These are phyloP conservation scores for Spizellomyces punctatus DNA, from an alignment of 192 early-diverging fungal genomes.

Conservation along the genomic window DNA sequence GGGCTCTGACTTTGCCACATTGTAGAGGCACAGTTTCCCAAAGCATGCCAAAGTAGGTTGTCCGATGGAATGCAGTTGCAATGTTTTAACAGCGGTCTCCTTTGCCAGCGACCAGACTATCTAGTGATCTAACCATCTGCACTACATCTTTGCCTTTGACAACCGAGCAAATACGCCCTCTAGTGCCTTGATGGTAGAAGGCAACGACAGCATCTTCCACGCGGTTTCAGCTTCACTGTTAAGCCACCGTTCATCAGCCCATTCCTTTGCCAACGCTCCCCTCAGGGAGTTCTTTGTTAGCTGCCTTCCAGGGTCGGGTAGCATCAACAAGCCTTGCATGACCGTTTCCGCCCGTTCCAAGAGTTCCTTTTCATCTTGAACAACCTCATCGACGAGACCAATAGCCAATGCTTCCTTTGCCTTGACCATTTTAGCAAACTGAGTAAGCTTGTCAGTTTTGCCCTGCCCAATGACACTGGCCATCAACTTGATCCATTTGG, in stretches of 20 bases:
- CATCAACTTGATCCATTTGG: conserved; percentile 45
- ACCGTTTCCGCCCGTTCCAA: conserved; percentile 32
- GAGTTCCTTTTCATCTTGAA: conserved; percentile 37
- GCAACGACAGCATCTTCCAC: conserved; percentile 36
- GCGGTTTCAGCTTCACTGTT: conserved; percentile 34
- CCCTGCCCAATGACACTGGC: conserved; percentile 40
- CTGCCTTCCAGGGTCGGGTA: conserved; percentile 43
- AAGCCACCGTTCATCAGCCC: conserved; percentile 28
- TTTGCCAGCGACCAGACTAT: too few species aligned
- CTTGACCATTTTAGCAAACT: conserved; percentile 35
- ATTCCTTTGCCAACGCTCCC: conserved; percentile 30
- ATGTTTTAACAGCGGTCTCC: too few species aligned
- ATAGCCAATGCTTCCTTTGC: conserved; percentile 42
- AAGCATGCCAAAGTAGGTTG: too few species aligned
- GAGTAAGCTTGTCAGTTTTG: conserved; percentile 36
- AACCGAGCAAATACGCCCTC: conserved; percentile 39
- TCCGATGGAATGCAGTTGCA: too few species aligned
- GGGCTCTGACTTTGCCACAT: too few species aligned
- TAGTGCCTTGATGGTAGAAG: conserved; percentile 36
- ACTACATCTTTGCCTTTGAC: conserved; percentile 25
- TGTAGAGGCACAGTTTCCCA: too few species aligned
- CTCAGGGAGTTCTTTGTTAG: conserved; percentile 40
- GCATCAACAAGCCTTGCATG: conserved; percentile 30
- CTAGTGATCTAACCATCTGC: too few species aligned
- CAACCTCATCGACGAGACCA: conserved; percentile 49